Percentiles rank a stretch among this genome's conserved stretches.
Evolutionary conservation across 2,329 filamentous ascomycete species (phyloP).

Genomic region (Pseudogymnoascus sp.): DNA sequence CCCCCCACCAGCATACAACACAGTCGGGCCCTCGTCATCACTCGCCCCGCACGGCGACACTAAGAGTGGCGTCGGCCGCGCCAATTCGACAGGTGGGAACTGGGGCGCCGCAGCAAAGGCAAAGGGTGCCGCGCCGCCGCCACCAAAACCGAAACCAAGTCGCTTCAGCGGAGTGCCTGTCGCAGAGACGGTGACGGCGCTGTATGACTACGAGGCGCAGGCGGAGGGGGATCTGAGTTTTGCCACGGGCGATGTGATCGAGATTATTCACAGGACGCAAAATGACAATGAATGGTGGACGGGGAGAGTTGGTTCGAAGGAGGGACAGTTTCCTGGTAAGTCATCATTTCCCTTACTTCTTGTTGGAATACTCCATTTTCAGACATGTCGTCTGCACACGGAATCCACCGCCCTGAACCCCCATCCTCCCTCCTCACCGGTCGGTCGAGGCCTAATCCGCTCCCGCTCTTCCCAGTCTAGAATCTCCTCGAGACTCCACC

Average conservation of each 20-base stretch:
- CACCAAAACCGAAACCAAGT: slow-evolving; percentile 72
- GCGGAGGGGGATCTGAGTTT: slow-evolving; percentile 93
- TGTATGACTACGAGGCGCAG: slow-evolving; percentile 96
- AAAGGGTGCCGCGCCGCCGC: slow-evolving; percentile 57
- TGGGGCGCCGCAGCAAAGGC: slow-evolving; percentile 55
- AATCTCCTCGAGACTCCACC: neutral
- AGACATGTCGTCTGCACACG: neutral
- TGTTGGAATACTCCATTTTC: neutral
- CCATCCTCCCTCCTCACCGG: neutral
- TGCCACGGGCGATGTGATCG: slow-evolving; percentile 78
- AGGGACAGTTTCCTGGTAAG: slow-evolving; percentile 92
- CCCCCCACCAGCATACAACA: slow-evolving; percentile 64
- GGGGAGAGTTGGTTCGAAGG: slow-evolving; percentile 68
- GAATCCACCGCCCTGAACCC: neutral
- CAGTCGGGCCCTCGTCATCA: slow-evolving; percentile 33
- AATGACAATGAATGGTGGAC: slow-evolving; percentile 98
- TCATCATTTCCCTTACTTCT: neutral
- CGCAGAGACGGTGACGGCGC: slow-evolving; percentile 74
- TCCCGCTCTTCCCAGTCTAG: neutral
- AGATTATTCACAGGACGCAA: slow-evolving; percentile 73
- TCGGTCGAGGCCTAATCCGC: neutral
- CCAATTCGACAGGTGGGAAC: slow-evolving; percentile 35
- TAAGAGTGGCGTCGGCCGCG: slow-evolving; percentile 30
- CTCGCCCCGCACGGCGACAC: slow-evolving; percentile 18
- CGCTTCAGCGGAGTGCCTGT: slow-evolving; percentile 58